Evolutionary conservation across 2,329 filamentous ascomycete genomes (phyloP).

Genomic region (Teratosphaeria gauchensis): DNA sequence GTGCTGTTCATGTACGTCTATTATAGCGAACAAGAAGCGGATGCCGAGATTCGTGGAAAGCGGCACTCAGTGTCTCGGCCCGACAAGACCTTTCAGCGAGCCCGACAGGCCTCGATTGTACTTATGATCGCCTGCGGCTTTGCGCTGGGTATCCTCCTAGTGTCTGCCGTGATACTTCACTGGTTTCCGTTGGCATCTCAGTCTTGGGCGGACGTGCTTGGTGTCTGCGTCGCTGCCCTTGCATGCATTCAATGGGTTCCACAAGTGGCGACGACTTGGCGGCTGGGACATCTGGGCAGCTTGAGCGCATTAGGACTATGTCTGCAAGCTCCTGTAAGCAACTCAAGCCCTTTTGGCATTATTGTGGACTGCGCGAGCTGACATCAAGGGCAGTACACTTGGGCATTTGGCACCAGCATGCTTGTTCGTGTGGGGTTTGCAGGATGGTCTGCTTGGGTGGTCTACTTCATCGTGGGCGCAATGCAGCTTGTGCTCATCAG

Average conservation of each 20-base stretch:
- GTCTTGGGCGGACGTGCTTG: slow-evolving; percentile 72
- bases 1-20: slow-evolving; percentile 66
- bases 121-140: slow-evolving; percentile 63
- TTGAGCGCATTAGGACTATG: slow-evolving; percentile 94
- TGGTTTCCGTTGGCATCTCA: slow-evolving; percentile 54
- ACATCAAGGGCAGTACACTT: slow-evolving; percentile 18
- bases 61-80: slow-evolving; percentile 17
- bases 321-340: slow-evolving; percentile 80
- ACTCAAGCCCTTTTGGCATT: background rate
- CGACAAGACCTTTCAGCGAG: slow-evolving; percentile 19
- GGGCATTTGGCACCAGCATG: slow-evolving; percentile 69
- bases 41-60: slow-evolving; percentile 16
- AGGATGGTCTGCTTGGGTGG: slow-evolving; percentile 89
- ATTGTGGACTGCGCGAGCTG: slow-evolving; percentile 4
- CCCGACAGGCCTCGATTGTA: slow-evolving; percentile 17
- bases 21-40: slow-evolving; percentile 22
- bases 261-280: slow-evolving; percentile 83
- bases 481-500: slow-evolving; percentile 69
- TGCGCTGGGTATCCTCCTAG: slow-evolving; percentile 58
- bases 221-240: slow-evolving; percentile 63
- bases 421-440: slow-evolving; percentile 56
- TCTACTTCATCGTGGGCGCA: slow-evolving; percentile 71
- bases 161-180: slow-evolving; percentile 53
- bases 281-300: slow-evolving; percentile 74
- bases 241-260: slow-evolving; percentile 83